These are phyloP conservation scores for Jaminaea rosea DNA, from an alignment of 1,284 basidiomycete genomes.

Conservation along the genomic window DNA sequence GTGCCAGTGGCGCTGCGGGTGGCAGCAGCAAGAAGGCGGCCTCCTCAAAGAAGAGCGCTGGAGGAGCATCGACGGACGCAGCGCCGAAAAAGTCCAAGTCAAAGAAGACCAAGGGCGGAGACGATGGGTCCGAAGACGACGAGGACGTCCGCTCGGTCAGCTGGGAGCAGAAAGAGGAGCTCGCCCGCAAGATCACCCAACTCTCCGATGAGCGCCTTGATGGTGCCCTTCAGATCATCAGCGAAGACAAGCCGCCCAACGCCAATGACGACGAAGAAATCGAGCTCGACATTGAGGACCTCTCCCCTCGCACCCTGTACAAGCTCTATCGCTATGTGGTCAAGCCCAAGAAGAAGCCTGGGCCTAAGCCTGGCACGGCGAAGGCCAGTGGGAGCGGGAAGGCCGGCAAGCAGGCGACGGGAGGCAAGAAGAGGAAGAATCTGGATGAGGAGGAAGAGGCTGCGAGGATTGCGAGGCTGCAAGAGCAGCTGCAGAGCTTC, in stretches of 20 bases:
- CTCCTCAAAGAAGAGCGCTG: conserved; percentile 9
- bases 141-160: conserved; percentile 42
- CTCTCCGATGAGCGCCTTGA: conserved; percentile 44
- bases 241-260: conserved; percentile 44
- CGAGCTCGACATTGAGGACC: conserved; percentile 46
- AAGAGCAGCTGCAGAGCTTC: conserved; percentile 43
- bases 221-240: conserved; percentile 44
- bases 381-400: no score
- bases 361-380: conserved; percentile 15
- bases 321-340: conserved; percentile 47
- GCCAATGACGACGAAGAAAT: conserved; percentile 45
- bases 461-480: conserved; percentile 39
- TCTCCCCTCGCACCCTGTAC: conserved; percentile 42
- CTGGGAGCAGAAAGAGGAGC: conserved; percentile 46
- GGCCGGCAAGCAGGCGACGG: conserved; percentile 39
- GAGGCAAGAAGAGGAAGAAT: conserved; percentile 46
- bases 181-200: conserved; percentile 45
- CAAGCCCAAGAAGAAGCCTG: conserved; percentile 32
- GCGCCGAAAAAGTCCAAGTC: not conserved
- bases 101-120: conserved; percentile 1
- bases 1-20: not conserved
- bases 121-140: conserved; percentile 25
- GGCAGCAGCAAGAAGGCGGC: conserved; percentile 24
- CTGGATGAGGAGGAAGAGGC: conserved; percentile 44
- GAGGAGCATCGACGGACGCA: not conserved